phyloP scores from a whole-genome alignment of 2,329 filamentous ascomycete genomes.

The Paecilomyces niveus region DNA sequence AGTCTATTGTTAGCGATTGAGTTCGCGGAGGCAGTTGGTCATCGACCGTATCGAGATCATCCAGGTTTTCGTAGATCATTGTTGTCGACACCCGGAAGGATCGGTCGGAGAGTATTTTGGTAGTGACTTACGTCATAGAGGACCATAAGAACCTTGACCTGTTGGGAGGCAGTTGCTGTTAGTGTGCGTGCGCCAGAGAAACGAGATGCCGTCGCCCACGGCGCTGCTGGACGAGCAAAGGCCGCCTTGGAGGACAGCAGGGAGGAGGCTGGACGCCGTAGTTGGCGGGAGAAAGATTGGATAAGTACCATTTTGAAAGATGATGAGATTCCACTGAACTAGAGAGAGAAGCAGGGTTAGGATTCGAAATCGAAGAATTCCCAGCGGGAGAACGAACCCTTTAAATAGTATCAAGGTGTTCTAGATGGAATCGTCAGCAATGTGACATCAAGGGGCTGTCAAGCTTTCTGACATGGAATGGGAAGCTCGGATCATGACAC shows the following conservation, averaged over 20 bases:
- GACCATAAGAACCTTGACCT: constrained; percentile 94
- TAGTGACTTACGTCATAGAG: constrained; percentile 71
- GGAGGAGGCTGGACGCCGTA: constrained; percentile 49
- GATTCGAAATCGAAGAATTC: not conserved
- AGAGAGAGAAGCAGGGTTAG: constrained; percentile 2
- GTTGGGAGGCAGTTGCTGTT: constrained; percentile 57
- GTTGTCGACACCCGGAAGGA: not conserved
- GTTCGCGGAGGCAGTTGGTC: not conserved
- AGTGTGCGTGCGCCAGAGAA: constrained; percentile 53
- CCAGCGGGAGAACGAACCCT: not conserved
- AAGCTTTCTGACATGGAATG: not conserved
- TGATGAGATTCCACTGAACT: constrained; percentile 3
- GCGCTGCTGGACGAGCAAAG: constrained; percentile 22
- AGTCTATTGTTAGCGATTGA: constrained; percentile 16
- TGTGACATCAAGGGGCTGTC: not conserved
- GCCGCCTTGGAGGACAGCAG: constrained; percentile 38
- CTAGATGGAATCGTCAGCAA: not conserved
- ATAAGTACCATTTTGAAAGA: constrained; percentile 55
- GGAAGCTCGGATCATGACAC: not conserved
- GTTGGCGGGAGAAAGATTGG: constrained; percentile 51
- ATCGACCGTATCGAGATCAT: not conserved
- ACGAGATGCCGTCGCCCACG: constrained; percentile 27
- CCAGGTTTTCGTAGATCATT: not conserved
- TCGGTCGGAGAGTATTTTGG: not conserved
- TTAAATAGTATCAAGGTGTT: not conserved